Percentiles rank a stretch among this genome's conserved stretches.
These are phyloP conservation scores for Psilocybe subaeruginosa DNA, from an alignment of 768 basidiomycete genomes.

Conservation along the genomic window DNA sequence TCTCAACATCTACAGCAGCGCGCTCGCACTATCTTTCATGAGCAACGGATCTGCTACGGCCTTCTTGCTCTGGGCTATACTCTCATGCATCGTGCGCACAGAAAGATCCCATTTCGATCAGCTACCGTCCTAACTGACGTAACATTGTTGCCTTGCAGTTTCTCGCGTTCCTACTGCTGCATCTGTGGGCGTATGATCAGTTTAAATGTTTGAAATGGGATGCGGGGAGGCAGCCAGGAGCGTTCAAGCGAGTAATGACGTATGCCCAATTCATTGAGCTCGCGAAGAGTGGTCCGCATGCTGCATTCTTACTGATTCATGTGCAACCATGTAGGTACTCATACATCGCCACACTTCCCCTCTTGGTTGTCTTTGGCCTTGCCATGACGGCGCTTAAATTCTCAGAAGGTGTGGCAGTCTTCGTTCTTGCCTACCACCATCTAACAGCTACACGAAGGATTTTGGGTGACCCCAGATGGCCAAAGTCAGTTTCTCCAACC, in stretches of 20 bases:
- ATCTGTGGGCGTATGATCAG: slow-evolving; percentile 81
- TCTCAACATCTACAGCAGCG: slow-evolving; percentile 21
- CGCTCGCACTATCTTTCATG: slow-evolving; percentile 46
- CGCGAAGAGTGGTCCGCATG: slow-evolving; percentile 16
- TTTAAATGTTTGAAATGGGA: slow-evolving; percentile 79
- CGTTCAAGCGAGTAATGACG: slow-evolving; percentile 92
- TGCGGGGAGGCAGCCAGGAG: slow-evolving; percentile 76
- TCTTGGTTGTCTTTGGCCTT: slow-evolving; percentile 66
- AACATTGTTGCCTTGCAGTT: slow-evolving; percentile 51
- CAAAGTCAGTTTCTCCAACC: slow-evolving; percentile 28
- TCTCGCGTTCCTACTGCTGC: slow-evolving; percentile 64
- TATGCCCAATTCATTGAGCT: slow-evolving; percentile 36
- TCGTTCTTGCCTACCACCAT: background rate
- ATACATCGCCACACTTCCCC: slow-evolving; percentile 71
- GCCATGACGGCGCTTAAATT: slow-evolving; percentile 70
- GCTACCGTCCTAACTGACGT: slow-evolving; percentile 1
- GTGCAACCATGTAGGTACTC: slow-evolving; percentile 56
- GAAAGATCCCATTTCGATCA: slow-evolving; percentile 27
- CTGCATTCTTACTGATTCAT: slow-evolving; percentile 19
- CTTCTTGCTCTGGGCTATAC: slow-evolving; percentile 77
- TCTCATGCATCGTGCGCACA: slow-evolving; percentile 63
- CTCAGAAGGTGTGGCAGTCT: slow-evolving; percentile 59
- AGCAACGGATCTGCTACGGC: slow-evolving; percentile 74
- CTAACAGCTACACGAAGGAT: slow-evolving; percentile 35
- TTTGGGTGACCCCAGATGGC: slow-evolving; percentile 34